Evolutionary conservation across 2,329 filamentous ascomycete genomes (phyloP).

Genomic region (Mariannaea sp.): DNA sequence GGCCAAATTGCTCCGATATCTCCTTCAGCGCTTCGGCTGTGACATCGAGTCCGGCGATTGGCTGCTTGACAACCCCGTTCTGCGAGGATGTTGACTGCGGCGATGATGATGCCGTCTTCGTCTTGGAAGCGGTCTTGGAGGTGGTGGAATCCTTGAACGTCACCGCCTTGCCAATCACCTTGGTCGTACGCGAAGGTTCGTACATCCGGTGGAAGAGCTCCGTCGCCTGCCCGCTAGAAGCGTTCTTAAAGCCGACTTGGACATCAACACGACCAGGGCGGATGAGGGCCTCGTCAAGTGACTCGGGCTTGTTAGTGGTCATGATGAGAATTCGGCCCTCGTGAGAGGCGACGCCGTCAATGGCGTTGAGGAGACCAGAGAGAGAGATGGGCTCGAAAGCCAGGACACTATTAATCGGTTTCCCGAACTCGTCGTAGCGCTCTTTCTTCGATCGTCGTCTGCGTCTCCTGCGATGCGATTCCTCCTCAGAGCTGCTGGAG

Average conservation of each 20-base stretch:
- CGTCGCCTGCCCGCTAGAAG: conserved; percentile 58
- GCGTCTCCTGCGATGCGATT: conserved; percentile 24
- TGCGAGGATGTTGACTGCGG: too few species aligned
- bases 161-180: conserved; percentile 13
- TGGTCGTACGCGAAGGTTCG: conserved; percentile 43
- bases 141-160: conserved; percentile 17
- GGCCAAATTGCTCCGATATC: conserved; percentile 56
- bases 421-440: conserved; percentile 21
- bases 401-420: conserved; percentile 33
- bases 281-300: conserved; percentile 74
- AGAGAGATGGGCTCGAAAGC: conserved; percentile 64
- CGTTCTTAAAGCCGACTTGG: conserved; percentile 67
- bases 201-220: conserved; percentile 69
- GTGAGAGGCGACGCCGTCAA: conserved; percentile 80
- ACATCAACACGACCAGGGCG: conserved; percentile 75
- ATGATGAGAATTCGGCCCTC: conserved; percentile 81
- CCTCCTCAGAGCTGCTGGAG: conserved; percentile 34
- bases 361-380: conserved; percentile 79
- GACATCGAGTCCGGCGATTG: conserved; percentile 41
- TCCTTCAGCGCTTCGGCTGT: conserved; percentile 46
- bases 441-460: conserved; percentile 25
- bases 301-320: conserved; percentile 78
- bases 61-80: conserved; percentile 4
- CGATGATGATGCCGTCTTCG: too few species aligned
- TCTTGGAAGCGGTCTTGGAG: conserved; percentile 8